Percentiles rank a stretch among this genome's conserved stretches.
Evolutionary conservation across 2,329 filamentous ascomycete species (phyloP).

Genomic region (Arthrobotrys megalospora): DNA sequence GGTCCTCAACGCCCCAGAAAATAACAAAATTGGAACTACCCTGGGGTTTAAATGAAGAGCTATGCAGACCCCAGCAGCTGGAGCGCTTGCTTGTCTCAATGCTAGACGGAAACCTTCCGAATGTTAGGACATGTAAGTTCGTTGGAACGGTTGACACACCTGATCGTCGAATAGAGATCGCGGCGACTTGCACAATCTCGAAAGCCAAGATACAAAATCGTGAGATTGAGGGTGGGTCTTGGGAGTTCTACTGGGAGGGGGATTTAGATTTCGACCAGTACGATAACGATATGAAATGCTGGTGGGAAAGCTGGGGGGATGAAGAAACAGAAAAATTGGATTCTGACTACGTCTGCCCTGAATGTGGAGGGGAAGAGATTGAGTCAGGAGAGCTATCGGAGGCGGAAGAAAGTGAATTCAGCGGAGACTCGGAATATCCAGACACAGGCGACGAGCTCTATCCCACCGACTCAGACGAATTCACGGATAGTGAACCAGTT

Average conservation of each 20-base stretch:
- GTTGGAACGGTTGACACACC: not conserved
- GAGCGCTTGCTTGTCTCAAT: not conserved
- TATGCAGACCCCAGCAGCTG: not conserved
- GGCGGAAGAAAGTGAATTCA: not conserved
- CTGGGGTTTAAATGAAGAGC: not conserved
- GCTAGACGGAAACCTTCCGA: not conserved
- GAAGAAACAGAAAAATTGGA: not conserved
- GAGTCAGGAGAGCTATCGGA: not conserved
- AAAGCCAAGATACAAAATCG: not conserved
- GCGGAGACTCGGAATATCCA: conserved; percentile 6
- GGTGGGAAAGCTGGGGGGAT: not conserved
- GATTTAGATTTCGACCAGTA: conserved; percentile 1
- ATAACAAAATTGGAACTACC: not conserved
- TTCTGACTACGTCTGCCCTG: conserved; percentile 1
- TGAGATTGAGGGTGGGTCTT: not conserved
- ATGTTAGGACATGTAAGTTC: not conserved
- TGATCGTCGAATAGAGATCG: not conserved
- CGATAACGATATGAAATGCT: not conserved
- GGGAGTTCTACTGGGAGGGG: conserved; percentile 9
- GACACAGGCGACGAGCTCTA: conserved; percentile 5
- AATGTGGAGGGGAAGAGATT: not conserved
- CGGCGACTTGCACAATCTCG: not conserved
- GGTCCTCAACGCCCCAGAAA: not conserved
- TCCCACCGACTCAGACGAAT: not conserved
- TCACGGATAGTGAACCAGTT: not conserved